Evolutionary conservation across 1,284 basidiomycete species (phyloP).

Genomic region (Moniliella sp.): DNA sequence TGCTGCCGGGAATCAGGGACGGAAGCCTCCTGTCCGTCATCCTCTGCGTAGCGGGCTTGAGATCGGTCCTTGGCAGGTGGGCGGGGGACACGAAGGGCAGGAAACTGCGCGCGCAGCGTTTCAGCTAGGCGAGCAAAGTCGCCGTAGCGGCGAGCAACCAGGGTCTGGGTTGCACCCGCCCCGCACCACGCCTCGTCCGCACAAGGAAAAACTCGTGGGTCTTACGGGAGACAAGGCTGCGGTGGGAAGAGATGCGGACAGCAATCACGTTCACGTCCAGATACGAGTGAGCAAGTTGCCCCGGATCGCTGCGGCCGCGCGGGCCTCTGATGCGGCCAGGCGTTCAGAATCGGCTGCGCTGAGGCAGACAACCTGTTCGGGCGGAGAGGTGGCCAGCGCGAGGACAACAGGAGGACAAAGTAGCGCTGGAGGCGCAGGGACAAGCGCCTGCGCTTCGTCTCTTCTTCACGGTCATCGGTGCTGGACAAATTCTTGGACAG

Average conservation of each 20-base stretch:
- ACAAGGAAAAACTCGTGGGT: conserved; percentile 59
- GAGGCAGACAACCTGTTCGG: conserved; percentile 24
- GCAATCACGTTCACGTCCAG: conserved; percentile 27
- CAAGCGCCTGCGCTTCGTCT: conserved; percentile 14
- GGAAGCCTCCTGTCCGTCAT: too few species aligned
- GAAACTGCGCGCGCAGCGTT: conserved; percentile 16
- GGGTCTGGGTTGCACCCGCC: conserved; percentile 46
- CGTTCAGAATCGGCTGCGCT: conserved; percentile 13
- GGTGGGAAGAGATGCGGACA: conserved; percentile 16
- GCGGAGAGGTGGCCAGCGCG: too few species aligned
- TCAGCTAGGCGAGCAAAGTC: conserved; percentile 48
- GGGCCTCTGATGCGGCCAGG: conserved; percentile 13
- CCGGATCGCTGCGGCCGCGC: conserved; percentile 9
- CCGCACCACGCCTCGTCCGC: conserved; percentile 53
- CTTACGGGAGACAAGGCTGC: conserved; percentile 15
- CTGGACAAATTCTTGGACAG: conserved; percentile 22
- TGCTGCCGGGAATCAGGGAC: too few species aligned
- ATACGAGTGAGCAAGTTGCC: background rate
- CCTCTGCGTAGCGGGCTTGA: too few species aligned
- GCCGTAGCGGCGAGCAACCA: conserved; percentile 75
- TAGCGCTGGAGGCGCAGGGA: conserved; percentile 15
- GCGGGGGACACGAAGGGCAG: too few species aligned
- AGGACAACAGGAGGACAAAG: conserved; percentile 15
- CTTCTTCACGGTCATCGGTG: conserved; percentile 13
- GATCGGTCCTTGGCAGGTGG: too few species aligned